Base-by-base conservation (phyloP, 2,329 filamentous ascomycete species). In the Sclerotinia minor region DNA sequence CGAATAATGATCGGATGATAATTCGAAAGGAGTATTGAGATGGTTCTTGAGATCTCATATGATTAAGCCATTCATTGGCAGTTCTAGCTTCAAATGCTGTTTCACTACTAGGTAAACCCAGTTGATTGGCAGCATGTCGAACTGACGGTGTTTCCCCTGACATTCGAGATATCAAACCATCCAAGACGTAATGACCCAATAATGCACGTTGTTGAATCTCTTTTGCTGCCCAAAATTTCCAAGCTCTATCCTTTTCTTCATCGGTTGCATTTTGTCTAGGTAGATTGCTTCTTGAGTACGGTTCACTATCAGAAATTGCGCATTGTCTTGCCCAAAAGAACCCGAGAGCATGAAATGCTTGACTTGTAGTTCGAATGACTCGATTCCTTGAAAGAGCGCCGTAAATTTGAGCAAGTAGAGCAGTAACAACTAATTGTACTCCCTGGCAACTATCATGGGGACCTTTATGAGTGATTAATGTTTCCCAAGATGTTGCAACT, bases 251-350 rank as follows among this genome's bases (percentile, higher is more conserved):
- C 64, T 80, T 82, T 59, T 80, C 78, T 3, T 72, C 72, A 8
- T 68, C 68, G 0, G 77, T 67, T 0, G 79, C 75, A 67, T 76
- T 73, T 1, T 73, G 55, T 2, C 76, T 74, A 4, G 80, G 80
- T 1, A 81, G 65, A 15, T 76, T 74, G 7, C 76, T 75, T 32
- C 72, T 57, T 8, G 75, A 75, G 41, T 77, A 80, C 15, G 77
- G 73, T 35, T 75, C 73, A 57, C 73, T 77, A 45, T 81, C 78
- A 59, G 79, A 77, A 78, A 81, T 80, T 19, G 80, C 79, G 64
- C 79, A 81, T 64, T 81, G 79, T 38, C 79, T 76, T 44, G 80
- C 80, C 80, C 80, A 82, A 67, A 79, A 79, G 71, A 82, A 81
- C 3, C 78, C 79, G 0, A 82, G 75, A 2, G 78, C 79, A 47